A percentile compares a stretch with the other conserved stretches of the same genome.
These are phyloP conservation scores for Candida wancherniae DNA, from an alignment of 805 yeast species.

Conservation along the genomic window DNA sequence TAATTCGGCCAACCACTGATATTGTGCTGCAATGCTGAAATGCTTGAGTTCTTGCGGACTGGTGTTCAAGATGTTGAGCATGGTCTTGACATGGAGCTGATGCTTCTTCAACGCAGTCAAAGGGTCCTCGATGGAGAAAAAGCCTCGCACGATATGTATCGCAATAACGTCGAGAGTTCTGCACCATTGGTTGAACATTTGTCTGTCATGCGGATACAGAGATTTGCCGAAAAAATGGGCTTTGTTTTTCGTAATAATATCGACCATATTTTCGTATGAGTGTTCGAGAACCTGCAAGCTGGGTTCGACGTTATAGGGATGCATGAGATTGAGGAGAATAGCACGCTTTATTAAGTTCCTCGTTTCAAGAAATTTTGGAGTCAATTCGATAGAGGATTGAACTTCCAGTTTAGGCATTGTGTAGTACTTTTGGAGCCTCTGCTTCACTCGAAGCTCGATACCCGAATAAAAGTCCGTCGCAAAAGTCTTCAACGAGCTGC, in stretches of 20 bases:
- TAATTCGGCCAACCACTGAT: constrained; percentile 60
- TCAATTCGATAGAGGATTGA: constrained; percentile 26
- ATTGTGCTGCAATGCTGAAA: constrained; percentile 60
- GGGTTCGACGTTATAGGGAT: constrained; percentile 31
- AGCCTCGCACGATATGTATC: constrained; percentile 57
- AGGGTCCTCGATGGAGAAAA: constrained; percentile 55
- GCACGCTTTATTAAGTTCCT: constrained; percentile 36
- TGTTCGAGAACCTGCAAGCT: constrained; percentile 27
- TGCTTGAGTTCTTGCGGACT: constrained; percentile 13
- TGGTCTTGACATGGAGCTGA: constrained; percentile 54
- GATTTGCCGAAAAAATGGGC: constrained; percentile 4
- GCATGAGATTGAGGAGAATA: constrained; percentile 27
- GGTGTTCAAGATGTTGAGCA: constrained; percentile 31
- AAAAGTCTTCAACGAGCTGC: constrained; percentile 25
- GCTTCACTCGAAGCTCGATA: constrained; percentile 30
- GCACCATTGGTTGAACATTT: constrained; percentile 33
- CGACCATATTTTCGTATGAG: constrained; percentile 30
- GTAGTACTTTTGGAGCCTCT: constrained; percentile 34
- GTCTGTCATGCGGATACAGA: constrained; percentile 26
- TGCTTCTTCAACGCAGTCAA: constrained; percentile 60
- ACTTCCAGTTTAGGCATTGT: constrained; percentile 24
- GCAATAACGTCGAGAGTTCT: constrained; percentile 55
- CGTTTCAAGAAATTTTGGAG: constrained; percentile 36
- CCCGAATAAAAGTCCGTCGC: constrained; percentile 32
- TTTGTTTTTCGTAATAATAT: constrained; percentile 18